Base-by-base conservation (phyloP, 169 alveolate species). In the Plasmodium vinckei region DNA sequence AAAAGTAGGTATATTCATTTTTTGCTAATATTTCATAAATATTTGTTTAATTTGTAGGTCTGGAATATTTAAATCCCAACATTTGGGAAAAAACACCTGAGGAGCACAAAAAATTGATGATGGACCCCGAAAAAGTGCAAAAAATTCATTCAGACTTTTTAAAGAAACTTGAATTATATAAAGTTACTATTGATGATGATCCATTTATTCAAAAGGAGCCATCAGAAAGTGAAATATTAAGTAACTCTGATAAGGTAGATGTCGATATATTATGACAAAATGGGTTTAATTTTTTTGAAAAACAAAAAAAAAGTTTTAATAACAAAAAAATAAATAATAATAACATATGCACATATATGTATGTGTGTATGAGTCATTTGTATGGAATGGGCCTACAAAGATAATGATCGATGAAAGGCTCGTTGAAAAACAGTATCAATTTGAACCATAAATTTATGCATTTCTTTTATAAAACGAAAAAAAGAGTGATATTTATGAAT, bases 201-300 rank as follows among this genome's bases (percentile, higher is more conserved):
- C 94, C 94, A n/a, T 84, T 90, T 70, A 46, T 87, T 27, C 92
- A 79, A 56, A 68, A 77, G 51, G 88, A 49, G 7, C 88, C 88
- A 4, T 51, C 88, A n/a, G 88, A 77, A 68, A 77, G 47, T 68
- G 88, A 77, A 25, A 63, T 77, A 0, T 13, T 77, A 44, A 68
- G 57, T 19, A 39, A 77, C 44, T 46, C 64, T 10, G 68, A 77
- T 44, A 77, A 61, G 67, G 88, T 77, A 9, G 71, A 77, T 21
- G 49, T 77, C 25, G 61, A 77, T 19, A 47, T 63, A 44, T 39
- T 77, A 57, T 77, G 59, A 64, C 59, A 12, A 51, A 4, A 12
- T 15, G 5, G 21, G 0, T 13, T 12, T 15, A 15, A 0, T 51
- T 51, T 15, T 51, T 51, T 51, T 51, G 6, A 51, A 51, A n/a